A percentile compares a stretch with the other conserved stretches of the same genome.
These are phyloP conservation scores for Zasmidium angulare DNA, from an alignment of 2,329 filamentous ascomycete species.

Conservation along the genomic window DNA sequence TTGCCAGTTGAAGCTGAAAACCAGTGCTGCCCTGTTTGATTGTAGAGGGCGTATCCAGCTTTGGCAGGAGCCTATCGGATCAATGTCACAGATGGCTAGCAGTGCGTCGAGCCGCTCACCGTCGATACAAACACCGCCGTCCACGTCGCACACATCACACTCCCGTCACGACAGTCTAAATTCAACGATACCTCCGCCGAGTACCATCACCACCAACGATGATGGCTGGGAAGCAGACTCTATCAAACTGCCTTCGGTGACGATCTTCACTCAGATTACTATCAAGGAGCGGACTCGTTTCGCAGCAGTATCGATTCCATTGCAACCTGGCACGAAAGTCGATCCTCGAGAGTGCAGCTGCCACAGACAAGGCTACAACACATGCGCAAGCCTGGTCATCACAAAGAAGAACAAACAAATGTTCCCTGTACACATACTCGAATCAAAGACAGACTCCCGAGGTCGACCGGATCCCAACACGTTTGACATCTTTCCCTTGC, in stretches of 20 bases:
- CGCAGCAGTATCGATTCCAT: constrained; percentile 15
- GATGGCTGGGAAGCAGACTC: constrained; percentile 17
- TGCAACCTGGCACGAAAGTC: constrained; percentile 14
- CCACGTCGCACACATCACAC: constrained; percentile 3
- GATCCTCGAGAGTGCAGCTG: constrained; percentile 18
- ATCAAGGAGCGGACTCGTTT: constrained; percentile 12
- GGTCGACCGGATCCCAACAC: constrained; percentile 20
- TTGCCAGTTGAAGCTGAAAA: constrained; percentile 15
- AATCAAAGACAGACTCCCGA: constrained; percentile 14
- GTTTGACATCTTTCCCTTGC: constrained; percentile 23
- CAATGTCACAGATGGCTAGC: neutral
- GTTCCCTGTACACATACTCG: constrained; percentile 9
- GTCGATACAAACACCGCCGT: neutral
- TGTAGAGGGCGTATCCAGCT: constrained; percentile 19
- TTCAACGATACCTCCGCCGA: constrained; percentile 13
- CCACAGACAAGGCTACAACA: constrained; percentile 10
- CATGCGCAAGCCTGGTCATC: constrained; percentile 21
- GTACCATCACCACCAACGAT: constrained; percentile 8
- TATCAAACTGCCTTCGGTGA: constrained; percentile 12
- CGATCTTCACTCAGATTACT: constrained; percentile 15
- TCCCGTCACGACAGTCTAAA: constrained; percentile 12
- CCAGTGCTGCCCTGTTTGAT: constrained; percentile 2
- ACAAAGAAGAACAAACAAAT: constrained; percentile 8
- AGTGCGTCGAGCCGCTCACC: neutral
- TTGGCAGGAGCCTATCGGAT: constrained; percentile 21